phyloP scores from a whole-genome alignment of 345 rosid genomes.

The Aethionema arabicum region DNA sequence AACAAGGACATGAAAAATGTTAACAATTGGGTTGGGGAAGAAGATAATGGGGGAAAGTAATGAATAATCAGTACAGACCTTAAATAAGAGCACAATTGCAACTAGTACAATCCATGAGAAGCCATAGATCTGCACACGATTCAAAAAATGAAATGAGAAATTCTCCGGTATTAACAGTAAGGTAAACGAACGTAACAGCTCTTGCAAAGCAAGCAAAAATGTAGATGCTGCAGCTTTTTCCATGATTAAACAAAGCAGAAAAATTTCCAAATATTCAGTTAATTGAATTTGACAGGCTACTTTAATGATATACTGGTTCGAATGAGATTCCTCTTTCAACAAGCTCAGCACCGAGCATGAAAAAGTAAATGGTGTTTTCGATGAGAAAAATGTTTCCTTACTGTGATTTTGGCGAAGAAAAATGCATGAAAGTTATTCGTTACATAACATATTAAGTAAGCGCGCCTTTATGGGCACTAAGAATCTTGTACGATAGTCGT shows the following conservation, averaged over 20 bases:
- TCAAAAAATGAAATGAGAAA: background rate
- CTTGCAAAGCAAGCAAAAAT: background rate
- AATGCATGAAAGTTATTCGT: background rate
- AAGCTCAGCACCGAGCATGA: too few species aligned
- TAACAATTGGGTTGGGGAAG: background rate
- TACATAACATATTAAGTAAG: too few species aligned
- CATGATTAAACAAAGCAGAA: constrained; percentile 12
- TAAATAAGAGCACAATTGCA: constrained; percentile 62
- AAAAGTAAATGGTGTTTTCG: too few species aligned
- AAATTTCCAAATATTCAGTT: background rate
- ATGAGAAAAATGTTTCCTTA: too few species aligned
- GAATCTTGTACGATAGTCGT: too few species aligned
- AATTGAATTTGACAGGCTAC: background rate
- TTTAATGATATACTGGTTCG: too few species aligned
- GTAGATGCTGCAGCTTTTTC: constrained; percentile 2
- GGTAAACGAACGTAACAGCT: background rate
- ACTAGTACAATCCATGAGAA: constrained; percentile 86
- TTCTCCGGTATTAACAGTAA: background rate
- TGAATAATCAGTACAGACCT: constrained; percentile 48
- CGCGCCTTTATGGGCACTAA: too few species aligned
- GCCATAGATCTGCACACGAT: constrained; percentile 65
- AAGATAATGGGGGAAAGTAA: constrained; percentile 1
- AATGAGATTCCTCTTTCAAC: too few species aligned
- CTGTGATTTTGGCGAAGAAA: background rate
- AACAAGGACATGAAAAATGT: constrained; percentile 14